Base-by-base conservation (phyloP, 805 yeast genomes). In the Ogataea salicorniae region DNA sequence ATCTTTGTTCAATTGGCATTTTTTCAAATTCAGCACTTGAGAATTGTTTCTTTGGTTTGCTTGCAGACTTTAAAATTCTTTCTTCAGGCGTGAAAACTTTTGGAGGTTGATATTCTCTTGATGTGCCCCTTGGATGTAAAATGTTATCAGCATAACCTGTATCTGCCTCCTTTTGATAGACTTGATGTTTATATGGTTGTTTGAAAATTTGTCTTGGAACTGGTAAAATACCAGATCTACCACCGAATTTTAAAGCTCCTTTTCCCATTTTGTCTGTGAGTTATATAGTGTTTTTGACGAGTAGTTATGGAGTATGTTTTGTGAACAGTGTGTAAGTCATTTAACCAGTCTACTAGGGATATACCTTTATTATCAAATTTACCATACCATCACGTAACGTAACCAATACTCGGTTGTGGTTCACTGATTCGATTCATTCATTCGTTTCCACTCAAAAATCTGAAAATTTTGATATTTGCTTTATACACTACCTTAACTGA, bases 181-280 rank as follows among this genome's bases (percentile, higher is more conserved):
- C 75, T 50, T 71, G 61, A 31, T 80, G 83, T 53, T 76, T 75
- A 42, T 75, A 72, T 5, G 90, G 87, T 46, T 79, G 77, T 58
- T 82, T 86, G 68, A 91, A 80, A 31, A 88, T 81, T 37, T 83
- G 79, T 58, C 96, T 82, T 9, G 87, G 82, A 46, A 70, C 73
- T 42, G 97, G 97, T 54, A 91, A 74, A 43, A 87, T 73, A 63
- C 97, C 97, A 42, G 92, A 83, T 66, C 85, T 84, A 15, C 81
- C 81, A 31, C 81, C 81, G 59, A 67, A 72, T 56, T 71, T 77
- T 41, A 76, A 58, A 23, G 72, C 70, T 45, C 79, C 73, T 55
- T 76, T 78, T 45, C 80, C 75, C 76, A 78, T 75, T 35, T 11
- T 26, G 3, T 26, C 31, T 9, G 31, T 9, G 1, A 9, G 2